phyloP scores from a whole-genome alignment of 164 flowering plant genomes.

The Annona cherimola region DNA sequence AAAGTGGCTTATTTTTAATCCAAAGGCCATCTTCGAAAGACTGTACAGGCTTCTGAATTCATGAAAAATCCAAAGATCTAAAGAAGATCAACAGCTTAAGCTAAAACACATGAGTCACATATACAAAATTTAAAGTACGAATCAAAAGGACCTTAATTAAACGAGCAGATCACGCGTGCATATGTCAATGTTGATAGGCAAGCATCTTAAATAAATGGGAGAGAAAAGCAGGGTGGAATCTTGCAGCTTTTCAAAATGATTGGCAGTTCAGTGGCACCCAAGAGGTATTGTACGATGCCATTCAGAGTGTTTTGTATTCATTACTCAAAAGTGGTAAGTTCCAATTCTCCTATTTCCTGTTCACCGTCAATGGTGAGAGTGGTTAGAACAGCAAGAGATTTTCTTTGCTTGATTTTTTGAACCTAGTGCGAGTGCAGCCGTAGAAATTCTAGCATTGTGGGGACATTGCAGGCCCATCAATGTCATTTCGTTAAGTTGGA shows the following conservation, averaged over 20 bases:
- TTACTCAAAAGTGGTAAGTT: constrained; percentile 22
- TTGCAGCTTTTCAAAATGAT: constrained; percentile 29
- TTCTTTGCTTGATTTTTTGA: too few species aligned
- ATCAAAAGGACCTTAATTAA: constrained; percentile 1
- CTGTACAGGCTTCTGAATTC: background rate
- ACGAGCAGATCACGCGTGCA: constrained; percentile 9
- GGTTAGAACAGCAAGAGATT: background rate
- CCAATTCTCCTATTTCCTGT: constrained; percentile 25
- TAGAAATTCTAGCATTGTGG: too few species aligned
- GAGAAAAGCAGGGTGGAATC: constrained; percentile 25
- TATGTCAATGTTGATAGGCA: constrained; percentile 18
- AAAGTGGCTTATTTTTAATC: background rate
- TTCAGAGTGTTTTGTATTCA: constrained; percentile 11
- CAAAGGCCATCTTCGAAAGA: background rate
- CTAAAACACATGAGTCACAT: constrained; percentile 14
- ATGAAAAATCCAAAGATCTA: background rate
- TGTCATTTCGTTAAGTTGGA: too few species aligned
- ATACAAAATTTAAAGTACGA: constrained; percentile 10
- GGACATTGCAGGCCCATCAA: too few species aligned
- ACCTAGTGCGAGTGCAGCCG: too few species aligned
- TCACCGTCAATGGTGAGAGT: constrained; percentile 8
- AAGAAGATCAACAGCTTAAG: constrained; percentile 13
- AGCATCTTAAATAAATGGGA: constrained; percentile 19
- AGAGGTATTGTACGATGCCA: constrained; percentile 14
- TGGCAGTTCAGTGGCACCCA: constrained; percentile 31